Conservation (phyloP, 345 rosid species). For the Salix udensis region DNA sequence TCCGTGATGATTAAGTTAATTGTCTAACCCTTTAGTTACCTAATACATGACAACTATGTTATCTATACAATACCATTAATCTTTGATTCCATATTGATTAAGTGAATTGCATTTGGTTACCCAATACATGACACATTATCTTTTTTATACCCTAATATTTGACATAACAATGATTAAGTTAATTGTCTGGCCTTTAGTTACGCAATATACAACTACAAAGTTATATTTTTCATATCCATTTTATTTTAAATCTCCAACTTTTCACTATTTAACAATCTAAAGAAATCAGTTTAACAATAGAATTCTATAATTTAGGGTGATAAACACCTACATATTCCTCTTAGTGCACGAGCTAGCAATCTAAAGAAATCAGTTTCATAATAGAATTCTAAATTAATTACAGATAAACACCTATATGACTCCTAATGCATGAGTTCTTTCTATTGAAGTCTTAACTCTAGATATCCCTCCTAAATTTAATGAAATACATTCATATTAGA, state of each 20-base stretch:
- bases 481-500: too few species aligned
- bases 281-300: too few species aligned
- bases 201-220: too few species aligned
- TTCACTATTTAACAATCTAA: too few species aligned
- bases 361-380: too few species aligned
- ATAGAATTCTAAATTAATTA: too few species aligned
- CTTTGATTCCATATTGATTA: not conserved
- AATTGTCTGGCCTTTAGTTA: not conserved
- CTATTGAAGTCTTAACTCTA: not conserved
- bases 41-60: too few species aligned
- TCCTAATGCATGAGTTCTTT: not conserved
- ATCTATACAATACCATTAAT: too few species aligned
- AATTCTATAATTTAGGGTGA: too few species aligned
- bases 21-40: not conserved
- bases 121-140: not conserved
- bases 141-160: too few species aligned
- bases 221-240: too few species aligned
- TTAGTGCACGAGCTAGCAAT: not conserved
- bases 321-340: not conserved
- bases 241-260: too few species aligned
- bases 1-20: not conserved
- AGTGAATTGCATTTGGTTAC: not conserved
- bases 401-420: not conserved
- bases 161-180: not conserved
- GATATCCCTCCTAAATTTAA: not conserved